Percentiles rank a stretch among this genome's conserved stretches.
Evolutionary conservation across 2,329 filamentous ascomycete species (phyloP).

Genomic region (Bipolaris cookei): DNA sequence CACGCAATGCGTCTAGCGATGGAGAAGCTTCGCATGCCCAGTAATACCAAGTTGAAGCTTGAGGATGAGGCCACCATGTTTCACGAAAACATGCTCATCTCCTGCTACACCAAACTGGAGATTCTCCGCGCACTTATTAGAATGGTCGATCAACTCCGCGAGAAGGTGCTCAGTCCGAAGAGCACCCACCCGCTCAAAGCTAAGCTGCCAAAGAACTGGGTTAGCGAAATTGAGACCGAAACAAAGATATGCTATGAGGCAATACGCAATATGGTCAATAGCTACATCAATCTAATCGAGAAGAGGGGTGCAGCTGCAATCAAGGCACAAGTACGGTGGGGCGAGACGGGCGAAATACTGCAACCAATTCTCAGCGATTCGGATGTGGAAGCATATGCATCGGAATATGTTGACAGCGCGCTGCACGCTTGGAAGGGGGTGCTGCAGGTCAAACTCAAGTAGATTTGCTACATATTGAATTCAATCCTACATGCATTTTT

Average conservation of each 20-base stretch:
- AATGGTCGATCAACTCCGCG: constrained; percentile 21
- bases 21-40: constrained; percentile 17
- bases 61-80: constrained; percentile 28
- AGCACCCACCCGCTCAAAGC: constrained; percentile 24
- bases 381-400: constrained; percentile 34
- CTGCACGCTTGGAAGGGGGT: constrained; percentile 41
- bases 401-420: constrained; percentile 42
- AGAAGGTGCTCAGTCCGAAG: constrained; percentile 26
- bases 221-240: constrained; percentile 18
- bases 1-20: constrained; percentile 18
- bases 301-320: constrained; percentile 27
- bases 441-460: constrained; percentile 44
- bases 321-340: constrained; percentile 31
- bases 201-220: constrained; percentile 24
- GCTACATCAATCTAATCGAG: constrained; percentile 31
- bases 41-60: constrained; percentile 9
- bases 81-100: constrained; percentile 33
- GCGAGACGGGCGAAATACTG: constrained; percentile 33
- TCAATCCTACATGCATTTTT: background rate
- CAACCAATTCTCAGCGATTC: constrained; percentile 28
- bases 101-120: constrained; percentile 35
- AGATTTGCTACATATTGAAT: constrained; percentile 10
- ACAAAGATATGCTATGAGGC: constrained; percentile 21
- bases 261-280: constrained; percentile 21
- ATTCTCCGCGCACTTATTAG: constrained; percentile 23